Evolutionary conservation across 2,329 filamentous ascomycete species (phyloP), one percentile per base, ranked within the genome.

Genomic region (Beauveria sp.): DNA sequence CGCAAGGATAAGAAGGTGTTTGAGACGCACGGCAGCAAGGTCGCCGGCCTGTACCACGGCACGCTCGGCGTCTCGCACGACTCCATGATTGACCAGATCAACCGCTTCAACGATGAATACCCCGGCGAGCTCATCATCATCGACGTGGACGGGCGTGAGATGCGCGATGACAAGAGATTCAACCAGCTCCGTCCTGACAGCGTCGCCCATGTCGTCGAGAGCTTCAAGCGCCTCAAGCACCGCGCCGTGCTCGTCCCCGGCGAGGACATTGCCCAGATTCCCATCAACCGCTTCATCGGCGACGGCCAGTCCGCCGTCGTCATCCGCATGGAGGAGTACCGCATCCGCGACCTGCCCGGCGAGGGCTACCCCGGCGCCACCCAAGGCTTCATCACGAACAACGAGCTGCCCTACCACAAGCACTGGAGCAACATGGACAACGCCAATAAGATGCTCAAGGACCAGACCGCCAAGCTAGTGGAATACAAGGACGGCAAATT

Each of bases 81-180:
- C 12, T 67, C 68, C n/a, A 71, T 74, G 65, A 63, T 72, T 14
- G 52, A 65, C 5, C 62, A 64, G 3, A 64, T 73, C 61, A 73
- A 73, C 62, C 31, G 62, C 4, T 75, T 73, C 64, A 71, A 69
- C 52, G 34, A 62, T 0, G 46, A 68, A 6, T 51, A 66, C 24
- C 72, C 72, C 3, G 72, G 73, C 12, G 73, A 75, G 63, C 66
- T 74, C 51, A 66, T 71, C 66, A 73, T 75, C 60, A 66, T 67
- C 61, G 72, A 75, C 54, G 62, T 75, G 14, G 65, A 71, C 42
- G 49, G 63, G 34, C 9, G 8, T 2, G 64, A 67, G 1, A 50
- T 53, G 55, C 52, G 22, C 2, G 20, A 50, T 16, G 54, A 51
- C 12, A 14, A n/a, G 7, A 65, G 45, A n/a, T 18, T 42, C 5